phyloP scores from a whole-genome alignment of 805 yeast species.

The Suhomyces sp. region DNA sequence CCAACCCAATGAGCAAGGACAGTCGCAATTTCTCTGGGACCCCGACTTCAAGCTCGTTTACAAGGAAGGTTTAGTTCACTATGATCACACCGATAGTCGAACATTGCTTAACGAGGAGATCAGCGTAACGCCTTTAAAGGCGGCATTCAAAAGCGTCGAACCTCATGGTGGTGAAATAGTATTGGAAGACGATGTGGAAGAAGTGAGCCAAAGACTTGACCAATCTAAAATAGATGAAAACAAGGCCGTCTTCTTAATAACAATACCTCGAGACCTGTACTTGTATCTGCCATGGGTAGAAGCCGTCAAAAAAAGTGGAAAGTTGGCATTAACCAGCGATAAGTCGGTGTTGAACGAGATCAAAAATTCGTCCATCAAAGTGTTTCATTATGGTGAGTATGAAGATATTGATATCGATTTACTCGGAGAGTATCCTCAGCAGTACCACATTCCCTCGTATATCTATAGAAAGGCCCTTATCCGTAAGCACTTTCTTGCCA shows the following conservation, averaged over 20 bases:
- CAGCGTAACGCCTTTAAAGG: slow-evolving; percentile 56
- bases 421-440: slow-evolving; percentile 37
- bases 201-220: background rate
- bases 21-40: slow-evolving; percentile 66
- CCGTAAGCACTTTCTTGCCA: slow-evolving; percentile 84
- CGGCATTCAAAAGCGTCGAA: slow-evolving; percentile 58
- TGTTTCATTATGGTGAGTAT: slow-evolving; percentile 84
- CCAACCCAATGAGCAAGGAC: slow-evolving; percentile 21
- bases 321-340: slow-evolving; percentile 22
- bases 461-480: slow-evolving; percentile 87
- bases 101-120: slow-evolving; percentile 62
- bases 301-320: slow-evolving; percentile 28
- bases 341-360: slow-evolving; percentile 15
- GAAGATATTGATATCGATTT: slow-evolving; percentile 82
- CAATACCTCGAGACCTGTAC: slow-evolving; percentile 40
- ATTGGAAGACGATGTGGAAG: slow-evolving; percentile 24
- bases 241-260: slow-evolving; percentile 25
- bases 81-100: slow-evolving; percentile 63
- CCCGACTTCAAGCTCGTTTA: slow-evolving; percentile 78
- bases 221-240: background rate
- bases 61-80: slow-evolving; percentile 40
- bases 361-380: slow-evolving; percentile 22
- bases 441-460: slow-evolving; percentile 73
- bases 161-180: slow-evolving; percentile 57
- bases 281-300: slow-evolving; percentile 39